A percentile compares a stretch with the other conserved stretches of the same genome.
Conservation (phyloP, 148 eudicot genomes). For the Fagopyrum homotropicum region DNA sequence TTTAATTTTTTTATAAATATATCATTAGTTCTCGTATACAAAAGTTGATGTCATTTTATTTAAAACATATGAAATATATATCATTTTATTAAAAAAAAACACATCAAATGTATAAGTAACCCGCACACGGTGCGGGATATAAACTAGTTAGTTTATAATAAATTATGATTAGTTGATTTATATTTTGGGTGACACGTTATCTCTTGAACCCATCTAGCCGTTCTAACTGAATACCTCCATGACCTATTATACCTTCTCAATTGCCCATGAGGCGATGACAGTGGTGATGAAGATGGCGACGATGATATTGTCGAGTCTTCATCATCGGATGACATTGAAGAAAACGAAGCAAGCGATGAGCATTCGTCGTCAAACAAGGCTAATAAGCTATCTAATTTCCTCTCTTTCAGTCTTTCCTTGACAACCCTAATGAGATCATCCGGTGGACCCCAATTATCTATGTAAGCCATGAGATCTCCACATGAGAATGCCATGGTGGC, state of each 20-base stretch:
- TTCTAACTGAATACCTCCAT: slow-evolving; percentile 54
- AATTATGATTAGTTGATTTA: too few relatives aligned
- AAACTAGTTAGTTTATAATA: too few relatives aligned
- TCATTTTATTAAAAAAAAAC: too few relatives aligned
- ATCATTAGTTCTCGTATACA: too few relatives aligned
- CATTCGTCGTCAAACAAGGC: slow-evolving; percentile 37
- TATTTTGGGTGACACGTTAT: slow-evolving; percentile 47
- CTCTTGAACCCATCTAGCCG: slow-evolving; percentile 35
- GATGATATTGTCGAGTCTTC: slow-evolving; percentile 21
- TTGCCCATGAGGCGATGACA: slow-evolving; percentile 10
- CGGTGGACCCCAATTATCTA: slow-evolving; percentile 75
- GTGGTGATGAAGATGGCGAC: slow-evolving; percentile 14
- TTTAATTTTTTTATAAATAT: too few relatives aligned
- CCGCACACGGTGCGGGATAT: too few relatives aligned
- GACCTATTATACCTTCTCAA: slow-evolving; percentile 34
- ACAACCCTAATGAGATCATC: slow-evolving; percentile 57
- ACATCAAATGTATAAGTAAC: too few relatives aligned
- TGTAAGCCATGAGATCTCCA: slow-evolving; percentile 80
- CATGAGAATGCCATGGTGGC: slow-evolving; percentile 60
- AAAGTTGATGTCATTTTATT: too few relatives aligned
- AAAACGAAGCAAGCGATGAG: slow-evolving; percentile 19
- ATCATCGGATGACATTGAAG: slow-evolving; percentile 43
- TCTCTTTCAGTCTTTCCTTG: slow-evolving; percentile 44
- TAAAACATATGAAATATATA: too few relatives aligned
- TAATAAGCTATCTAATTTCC: slow-evolving; percentile 40